These are phyloP conservation scores for Jamesozyma piceae DNA, from an alignment of 805 yeast genomes.

Conservation along the genomic window DNA sequence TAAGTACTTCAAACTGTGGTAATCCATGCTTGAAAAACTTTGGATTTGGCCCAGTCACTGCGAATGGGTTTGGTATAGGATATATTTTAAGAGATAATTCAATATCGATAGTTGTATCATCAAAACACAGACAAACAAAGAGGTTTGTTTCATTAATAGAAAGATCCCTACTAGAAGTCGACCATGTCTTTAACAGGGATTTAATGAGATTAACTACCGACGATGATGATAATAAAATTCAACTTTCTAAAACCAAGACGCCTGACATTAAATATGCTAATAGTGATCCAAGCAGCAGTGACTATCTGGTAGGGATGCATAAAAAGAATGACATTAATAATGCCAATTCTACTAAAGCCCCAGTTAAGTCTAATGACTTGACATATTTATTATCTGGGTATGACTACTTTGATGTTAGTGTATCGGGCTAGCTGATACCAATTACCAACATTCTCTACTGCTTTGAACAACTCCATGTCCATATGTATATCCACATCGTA, in stretches of 20 bases:
- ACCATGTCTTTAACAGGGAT: conserved; percentile 38
- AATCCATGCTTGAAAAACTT: conserved; percentile 78
- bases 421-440: conserved; percentile 16
- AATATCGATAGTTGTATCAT: conserved; percentile 70
- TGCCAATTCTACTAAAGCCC: too few relatives aligned
- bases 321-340: conserved; percentile 1
- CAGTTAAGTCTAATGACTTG: conserved; percentile 31
- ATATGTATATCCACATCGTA: too few relatives aligned
- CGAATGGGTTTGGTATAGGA: conserved; percentile 90
- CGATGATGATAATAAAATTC: too few relatives aligned
- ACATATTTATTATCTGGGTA: conserved; percentile 64
- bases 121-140: conserved; percentile 80
- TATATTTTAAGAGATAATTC: conserved; percentile 77
- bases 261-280: too few relatives aligned
- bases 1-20: conserved; percentile 86
- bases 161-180: conserved; percentile 51
- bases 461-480: too few relatives aligned
- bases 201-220: not conserved
- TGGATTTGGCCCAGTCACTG: conserved; percentile 86
- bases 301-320: conserved; percentile 8
- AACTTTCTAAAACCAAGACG: too few relatives aligned
- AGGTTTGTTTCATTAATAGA: conserved; percentile 62
- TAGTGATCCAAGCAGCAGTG: not conserved
- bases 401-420: conserved; percentile 59
- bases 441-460: too few relatives aligned